phyloP scores from a whole-genome alignment of 2,329 filamentous ascomycete species.

The Calonectria hawksworthii region DNA sequence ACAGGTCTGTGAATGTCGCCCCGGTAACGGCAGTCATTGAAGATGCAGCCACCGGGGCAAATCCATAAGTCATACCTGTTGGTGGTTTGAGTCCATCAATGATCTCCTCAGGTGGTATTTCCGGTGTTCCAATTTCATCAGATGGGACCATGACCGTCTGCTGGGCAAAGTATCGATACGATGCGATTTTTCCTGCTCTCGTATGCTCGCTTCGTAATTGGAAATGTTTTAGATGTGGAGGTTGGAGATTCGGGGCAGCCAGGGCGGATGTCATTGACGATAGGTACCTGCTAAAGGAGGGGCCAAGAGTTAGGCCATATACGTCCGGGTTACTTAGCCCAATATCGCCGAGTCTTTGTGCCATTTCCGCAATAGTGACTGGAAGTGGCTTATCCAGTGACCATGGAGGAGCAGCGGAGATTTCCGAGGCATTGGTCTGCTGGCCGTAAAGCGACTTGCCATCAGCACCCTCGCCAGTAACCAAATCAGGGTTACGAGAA shows the following conservation, averaged over 20 bases:
- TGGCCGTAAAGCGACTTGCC: constrained; percentile 39
- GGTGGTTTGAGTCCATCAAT: not conserved
- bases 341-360: constrained; percentile 43
- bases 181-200: constrained; percentile 54
- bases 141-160: not conserved
- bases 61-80: constrained; percentile 32
- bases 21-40: constrained; percentile 15
- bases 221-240: constrained; percentile 50
- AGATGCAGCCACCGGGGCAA: constrained; percentile 22
- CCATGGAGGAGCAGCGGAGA: constrained; percentile 50
- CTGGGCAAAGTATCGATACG: constrained; percentile 50
- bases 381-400: constrained; percentile 52
- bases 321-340: constrained; percentile 55
- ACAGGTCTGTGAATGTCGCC: constrained; percentile 44
- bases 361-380: constrained; percentile 48
- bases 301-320: constrained; percentile 53
- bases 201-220: constrained; percentile 53
- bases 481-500: constrained; percentile 40
- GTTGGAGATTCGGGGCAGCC: constrained; percentile 50
- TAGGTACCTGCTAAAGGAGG: constrained; percentile 54
- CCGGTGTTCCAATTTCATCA: not conserved
- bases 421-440: constrained; percentile 41
- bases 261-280: constrained; percentile 54
- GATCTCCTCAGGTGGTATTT: not conserved
- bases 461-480: constrained; percentile 41